Evolutionary conservation across 495 filamentous ascomycete species (phyloP), one percentile per base, ranked within the genome.

Genomic region (Penicillium nucicola): DNA sequence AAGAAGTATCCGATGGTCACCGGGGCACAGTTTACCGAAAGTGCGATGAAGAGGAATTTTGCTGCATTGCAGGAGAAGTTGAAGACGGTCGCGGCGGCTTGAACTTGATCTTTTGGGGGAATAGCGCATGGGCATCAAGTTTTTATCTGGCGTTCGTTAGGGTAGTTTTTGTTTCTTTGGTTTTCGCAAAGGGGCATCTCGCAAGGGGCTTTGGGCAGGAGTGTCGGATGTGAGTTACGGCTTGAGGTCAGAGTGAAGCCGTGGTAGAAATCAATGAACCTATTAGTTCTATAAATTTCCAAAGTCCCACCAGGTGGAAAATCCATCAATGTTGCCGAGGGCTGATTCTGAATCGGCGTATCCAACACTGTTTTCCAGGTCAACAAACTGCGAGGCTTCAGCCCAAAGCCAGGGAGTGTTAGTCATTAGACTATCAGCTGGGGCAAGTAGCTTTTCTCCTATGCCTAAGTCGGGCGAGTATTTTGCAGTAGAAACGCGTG

Each of bases 1-100:
- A 78, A 78, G 66, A 85, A 86, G 60, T 85, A 85, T 62, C 77
- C 79, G 11, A 58, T 67, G 44, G 72, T 83, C 36, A 83, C 83
- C 0, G 80, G 81, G 14, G 74, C 72, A 38, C 63, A 84, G 52
- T 85, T 84, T 55, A 81, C 76, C 28, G 53, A 73, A 20, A 74
- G 66, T n/a, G 81, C 82, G 12, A 78, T 84, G 67, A 65, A 78
- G 53, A 70, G 82, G 50, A 84, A 84, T 58, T 84, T 79, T 60
- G 69, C 70, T 33, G 67, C 63, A 23, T 52, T 62, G 52, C 57
- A 68, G 45, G 64, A 62, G 23, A 74, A 62, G 53, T 40, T 60
- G 58, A 64, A 56, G 48, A 40, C 52, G 33, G 55, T 67, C 52
- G 57, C 55, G 25, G 57, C 50, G 44, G 56, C 46, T 55, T 50